Percentiles rank a stretch among this genome's conserved stretches.
Conservation (phyloP, 192 early-diverging fungal species). For the Podila epicladia region DNA sequence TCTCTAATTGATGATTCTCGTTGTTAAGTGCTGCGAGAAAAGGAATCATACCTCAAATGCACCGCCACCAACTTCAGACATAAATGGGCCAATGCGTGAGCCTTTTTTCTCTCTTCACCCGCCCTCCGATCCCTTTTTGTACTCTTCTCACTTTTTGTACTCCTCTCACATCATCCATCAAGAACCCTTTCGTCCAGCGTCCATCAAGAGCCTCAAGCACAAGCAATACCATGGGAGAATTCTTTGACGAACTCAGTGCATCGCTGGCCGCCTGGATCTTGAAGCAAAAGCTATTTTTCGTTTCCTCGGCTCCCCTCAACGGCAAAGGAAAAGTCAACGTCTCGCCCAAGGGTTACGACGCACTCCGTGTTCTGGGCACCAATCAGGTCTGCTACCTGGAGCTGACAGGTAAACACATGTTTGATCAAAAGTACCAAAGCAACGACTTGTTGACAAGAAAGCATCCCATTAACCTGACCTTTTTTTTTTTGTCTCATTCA, state of each 20-base stretch:
- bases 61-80: too few species aligned
- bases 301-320: conserved; percentile 59
- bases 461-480: not conserved
- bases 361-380: conserved; percentile 53
- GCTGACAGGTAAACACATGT: conserved; percentile 20
- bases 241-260: conserved; percentile 50
- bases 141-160: not conserved
- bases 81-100: too few species aligned
- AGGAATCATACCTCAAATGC: too few species aligned
- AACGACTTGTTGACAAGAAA: not conserved
- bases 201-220: too few species aligned
- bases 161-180: not conserved
- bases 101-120: not conserved
- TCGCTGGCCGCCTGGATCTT: conserved; percentile 57
- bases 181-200: too few species aligned
- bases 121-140: not conserved
- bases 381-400: conserved; percentile 49
- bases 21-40: too few species aligned
- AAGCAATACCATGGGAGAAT: conserved; percentile 51
- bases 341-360: conserved; percentile 67
- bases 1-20: too few species aligned
- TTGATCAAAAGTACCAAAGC: not conserved
- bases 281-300: conserved; percentile 65
- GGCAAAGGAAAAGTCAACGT: conserved; percentile 60
- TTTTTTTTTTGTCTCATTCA: not conserved